Conservation (phyloP, 2,329 filamentous ascomycete genomes). For the Paecilomyces formosus region DNA sequence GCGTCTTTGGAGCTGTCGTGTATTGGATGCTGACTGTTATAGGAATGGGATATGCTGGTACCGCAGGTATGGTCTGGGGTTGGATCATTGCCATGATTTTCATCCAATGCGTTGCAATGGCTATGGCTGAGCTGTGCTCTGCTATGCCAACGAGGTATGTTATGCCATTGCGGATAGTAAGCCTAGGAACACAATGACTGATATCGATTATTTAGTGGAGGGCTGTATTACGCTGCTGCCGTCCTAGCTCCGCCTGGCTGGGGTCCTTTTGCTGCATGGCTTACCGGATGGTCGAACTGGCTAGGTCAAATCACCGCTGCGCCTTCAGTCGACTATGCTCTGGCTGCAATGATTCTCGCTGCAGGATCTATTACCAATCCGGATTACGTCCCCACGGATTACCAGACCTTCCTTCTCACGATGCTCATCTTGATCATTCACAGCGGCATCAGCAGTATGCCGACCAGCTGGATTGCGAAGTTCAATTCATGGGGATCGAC, state of each 20-base stretch:
- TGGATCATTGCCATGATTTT: constrained; percentile 68
- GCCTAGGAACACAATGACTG: background rate
- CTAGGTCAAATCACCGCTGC: constrained; percentile 59
- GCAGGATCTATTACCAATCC: constrained; percentile 62
- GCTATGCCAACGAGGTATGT: constrained; percentile 60
- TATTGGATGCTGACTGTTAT: background rate
- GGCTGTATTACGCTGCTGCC: constrained; percentile 66
- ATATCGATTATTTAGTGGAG: constrained; percentile 41
- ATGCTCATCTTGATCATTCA: constrained; percentile 62
- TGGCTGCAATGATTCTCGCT: constrained; percentile 64
- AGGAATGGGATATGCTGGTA: constrained; percentile 49
- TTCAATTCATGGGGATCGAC: constrained; percentile 64
- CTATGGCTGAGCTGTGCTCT: constrained; percentile 64
- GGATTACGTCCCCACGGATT: constrained; percentile 55
- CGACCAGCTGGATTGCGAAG: constrained; percentile 61
- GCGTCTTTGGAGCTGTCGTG: background rate
- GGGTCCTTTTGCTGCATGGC: constrained; percentile 60
- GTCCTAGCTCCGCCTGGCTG: constrained; percentile 61
- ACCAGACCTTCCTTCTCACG: constrained; percentile 63
- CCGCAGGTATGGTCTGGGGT: constrained; percentile 65
- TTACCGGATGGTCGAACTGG: constrained; percentile 67
- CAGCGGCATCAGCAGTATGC: constrained; percentile 59
- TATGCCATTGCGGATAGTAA: background rate
- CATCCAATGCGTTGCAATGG: constrained; percentile 62
- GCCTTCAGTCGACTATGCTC: constrained; percentile 59